These are phyloP conservation scores for Asterophora parasitica DNA, from an alignment of 768 basidiomycete genomes.

Conservation along the genomic window DNA sequence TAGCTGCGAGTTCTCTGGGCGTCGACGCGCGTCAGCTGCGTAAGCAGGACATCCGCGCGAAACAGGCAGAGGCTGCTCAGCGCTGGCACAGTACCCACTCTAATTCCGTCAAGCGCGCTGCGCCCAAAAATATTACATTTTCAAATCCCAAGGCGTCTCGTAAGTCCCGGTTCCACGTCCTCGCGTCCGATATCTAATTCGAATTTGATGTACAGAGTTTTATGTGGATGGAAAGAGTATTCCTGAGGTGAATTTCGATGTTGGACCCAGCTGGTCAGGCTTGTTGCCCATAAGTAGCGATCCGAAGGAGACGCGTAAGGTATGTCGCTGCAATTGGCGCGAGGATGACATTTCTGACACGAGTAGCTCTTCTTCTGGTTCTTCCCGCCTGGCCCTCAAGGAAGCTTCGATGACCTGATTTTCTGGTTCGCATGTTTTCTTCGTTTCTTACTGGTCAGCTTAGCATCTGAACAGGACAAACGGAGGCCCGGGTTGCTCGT, in stretches of 20 bases:
- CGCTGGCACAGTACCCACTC: constrained; percentile 25
- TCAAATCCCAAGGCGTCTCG: constrained; percentile 60
- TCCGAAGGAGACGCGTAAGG: constrained; percentile 64
- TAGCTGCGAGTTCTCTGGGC: constrained; percentile 13
- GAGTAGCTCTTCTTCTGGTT: constrained; percentile 78
- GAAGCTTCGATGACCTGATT: constrained; percentile 67
- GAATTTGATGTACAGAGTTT: constrained; percentile 41
- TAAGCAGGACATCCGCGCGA: constrained; percentile 39
- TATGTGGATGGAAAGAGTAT: constrained; percentile 63
- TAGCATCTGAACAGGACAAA: constrained; percentile 50
- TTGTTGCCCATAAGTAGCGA: constrained; percentile 63
- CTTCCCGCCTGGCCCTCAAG: constrained; percentile 73
- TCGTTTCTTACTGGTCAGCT: background rate
- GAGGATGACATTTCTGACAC: no score
- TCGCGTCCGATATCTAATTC: background rate
- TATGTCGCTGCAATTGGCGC: background rate
- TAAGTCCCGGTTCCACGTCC: constrained; percentile 28
- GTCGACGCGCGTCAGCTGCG: constrained; percentile 28
- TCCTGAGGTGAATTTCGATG: constrained; percentile 66
- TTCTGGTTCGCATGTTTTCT: constrained; percentile 48
- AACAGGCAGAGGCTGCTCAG: constrained; percentile 45
- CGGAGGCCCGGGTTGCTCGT: constrained; percentile 78
- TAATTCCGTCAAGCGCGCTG: constrained; percentile 14
- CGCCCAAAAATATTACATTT: constrained; percentile 65
- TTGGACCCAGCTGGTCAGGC: constrained; percentile 74